Evolutionary conservation across 2,329 filamentous ascomycete species (phyloP), one percentile per base, ranked within the genome.

Genomic region (Ceratocystis eucalypticola): DNA sequence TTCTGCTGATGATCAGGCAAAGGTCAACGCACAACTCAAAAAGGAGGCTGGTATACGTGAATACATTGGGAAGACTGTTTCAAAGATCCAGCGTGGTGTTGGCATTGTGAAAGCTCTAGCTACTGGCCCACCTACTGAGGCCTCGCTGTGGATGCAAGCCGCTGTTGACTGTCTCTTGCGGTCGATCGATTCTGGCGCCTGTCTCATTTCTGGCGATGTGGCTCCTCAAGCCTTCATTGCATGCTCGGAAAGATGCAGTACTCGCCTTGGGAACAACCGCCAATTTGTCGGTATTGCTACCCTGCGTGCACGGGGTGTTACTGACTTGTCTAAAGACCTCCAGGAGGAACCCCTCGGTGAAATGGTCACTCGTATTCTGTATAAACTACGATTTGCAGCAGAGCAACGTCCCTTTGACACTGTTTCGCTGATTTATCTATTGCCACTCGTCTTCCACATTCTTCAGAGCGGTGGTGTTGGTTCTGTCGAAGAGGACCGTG

Each of bases 401-500:
- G 94, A 97, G 74, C 93, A 97, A 74, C 85, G 92, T n/a, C 91
- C 93, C 0, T 91, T 99, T 71, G 94, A 99, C 73, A 81, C 85
- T 2, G 87, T 94, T 3, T 93, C 93, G 0, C 79, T 97, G 28
- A 91, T 89, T 67, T 99, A 97, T 73, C 84, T 91, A 63, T 78
- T 97, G 37, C 91, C 93, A 0, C 80, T 99, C 17, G 76, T 96
- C 2, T 86, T 96, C 70, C 77, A 89, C 22, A 82, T 97, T 20
- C 80, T 99, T 22, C 83, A 85, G 68, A 86, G 87, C 69, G 91
- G 91, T 50, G 92, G 92, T 1, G 85, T 96, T 70, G 88, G 87
- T 37, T 78, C 82, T 44, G 82, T 82, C 28, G 74, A 82, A 1
- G 94, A 97, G 72, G 91, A 94, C 70, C 85, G 86, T 37, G 93